A percentile compares a stretch with the other conserved stretches of the same genome.
phyloP scores from a whole-genome alignment of 371 early-diverging fungal genomes.

The Rhizopus arrhizus region DNA sequence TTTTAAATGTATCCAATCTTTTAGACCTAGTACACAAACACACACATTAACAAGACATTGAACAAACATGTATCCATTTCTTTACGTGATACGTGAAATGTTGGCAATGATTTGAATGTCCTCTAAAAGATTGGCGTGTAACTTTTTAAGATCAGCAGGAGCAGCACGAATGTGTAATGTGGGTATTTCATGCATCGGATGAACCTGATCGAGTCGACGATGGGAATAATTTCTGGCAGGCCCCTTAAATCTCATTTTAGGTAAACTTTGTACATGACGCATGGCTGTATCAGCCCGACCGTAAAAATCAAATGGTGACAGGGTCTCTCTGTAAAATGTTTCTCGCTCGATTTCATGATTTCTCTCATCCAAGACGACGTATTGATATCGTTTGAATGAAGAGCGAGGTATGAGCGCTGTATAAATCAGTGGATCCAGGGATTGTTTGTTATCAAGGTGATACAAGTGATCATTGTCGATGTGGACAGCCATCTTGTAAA shows the following conservation, averaged over 20 bases:
- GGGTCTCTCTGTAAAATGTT: slow-evolving; percentile 19
- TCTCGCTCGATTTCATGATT: slow-evolving; percentile 24
- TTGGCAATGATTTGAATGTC: slow-evolving; percentile 31
- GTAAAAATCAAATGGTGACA: slow-evolving; percentile 27
- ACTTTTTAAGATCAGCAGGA: slow-evolving; percentile 9
- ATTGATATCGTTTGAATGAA: slow-evolving; percentile 24
- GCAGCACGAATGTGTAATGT: slow-evolving; percentile 32
- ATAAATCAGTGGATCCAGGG: slow-evolving; percentile 25
- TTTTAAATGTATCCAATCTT: slow-evolving; percentile 3
- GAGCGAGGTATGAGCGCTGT: slow-evolving; percentile 17
- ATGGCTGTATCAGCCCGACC: slow-evolving; percentile 5
- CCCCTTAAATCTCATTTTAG: neutral
- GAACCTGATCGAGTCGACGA: slow-evolving; percentile 8
- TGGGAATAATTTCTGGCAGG: neutral
- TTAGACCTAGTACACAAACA: neutral
- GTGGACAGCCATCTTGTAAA: slow-evolving; percentile 25
- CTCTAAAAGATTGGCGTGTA: slow-evolving; percentile 32
- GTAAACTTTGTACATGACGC: neutral
- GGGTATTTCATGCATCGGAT: slow-evolving; percentile 32
- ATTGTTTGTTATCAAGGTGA: slow-evolving; percentile 11
- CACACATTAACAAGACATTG: too few species aligned
- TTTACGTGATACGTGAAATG: slow-evolving; percentile 36
- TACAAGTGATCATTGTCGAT: slow-evolving; percentile 15
- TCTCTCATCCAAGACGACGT: slow-evolving; percentile 20
- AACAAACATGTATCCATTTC: too few species aligned